phyloP scores from a whole-genome alignment of 208 protist genomes.

The Endotrypanum monterogeii region DNA sequence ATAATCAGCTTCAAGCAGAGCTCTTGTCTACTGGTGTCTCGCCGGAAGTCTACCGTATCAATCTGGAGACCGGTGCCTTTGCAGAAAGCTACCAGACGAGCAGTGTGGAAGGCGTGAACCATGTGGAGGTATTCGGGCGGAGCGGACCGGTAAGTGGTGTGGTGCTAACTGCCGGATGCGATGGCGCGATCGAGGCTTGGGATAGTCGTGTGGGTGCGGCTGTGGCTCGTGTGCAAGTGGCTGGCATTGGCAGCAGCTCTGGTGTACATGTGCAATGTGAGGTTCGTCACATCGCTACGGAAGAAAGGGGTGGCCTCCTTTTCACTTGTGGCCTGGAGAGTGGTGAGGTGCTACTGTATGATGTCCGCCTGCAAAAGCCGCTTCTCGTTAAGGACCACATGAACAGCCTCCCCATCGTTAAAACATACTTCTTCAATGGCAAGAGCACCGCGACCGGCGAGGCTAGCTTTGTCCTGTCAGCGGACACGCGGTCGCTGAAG shows the following conservation, averaged over 20 bases:
- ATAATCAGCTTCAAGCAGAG: slow-evolving; percentile 72
- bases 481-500: slow-evolving; percentile 92
- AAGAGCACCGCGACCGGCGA: slow-evolving; percentile 76
- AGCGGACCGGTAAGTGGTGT: slow-evolving; percentile 63
- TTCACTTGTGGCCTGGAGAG: slow-evolving; percentile 79
- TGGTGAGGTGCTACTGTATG: slow-evolving; percentile 88
- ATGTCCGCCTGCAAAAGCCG: slow-evolving; percentile 83
- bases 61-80: slow-evolving; percentile 83
- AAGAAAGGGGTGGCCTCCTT: slow-evolving; percentile 74
- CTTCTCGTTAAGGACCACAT: slow-evolving; percentile 96
- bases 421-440: slow-evolving; percentile 92
- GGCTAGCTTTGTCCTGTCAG: slow-evolving; percentile 72
- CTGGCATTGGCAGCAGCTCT: slow-evolving; percentile 35
- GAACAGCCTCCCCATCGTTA: slow-evolving; percentile 94
- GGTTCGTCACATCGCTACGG: slow-evolving; percentile 67
- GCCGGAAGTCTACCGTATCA: slow-evolving; percentile 80
- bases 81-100: slow-evolving; percentile 81
- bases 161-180: slow-evolving; percentile 61
- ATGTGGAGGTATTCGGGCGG: slow-evolving; percentile 67
- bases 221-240: slow-evolving; percentile 59
- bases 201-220: slow-evolving; percentile 59
- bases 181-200: slow-evolving; percentile 84
- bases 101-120: slow-evolving; percentile 54
- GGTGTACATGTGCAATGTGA: slow-evolving; percentile 43
- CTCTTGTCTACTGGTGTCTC: slow-evolving; percentile 79